These are phyloP conservation scores for Fremontodendron californicum DNA, from an alignment of 345 rosid species.

Conservation along the genomic window DNA sequence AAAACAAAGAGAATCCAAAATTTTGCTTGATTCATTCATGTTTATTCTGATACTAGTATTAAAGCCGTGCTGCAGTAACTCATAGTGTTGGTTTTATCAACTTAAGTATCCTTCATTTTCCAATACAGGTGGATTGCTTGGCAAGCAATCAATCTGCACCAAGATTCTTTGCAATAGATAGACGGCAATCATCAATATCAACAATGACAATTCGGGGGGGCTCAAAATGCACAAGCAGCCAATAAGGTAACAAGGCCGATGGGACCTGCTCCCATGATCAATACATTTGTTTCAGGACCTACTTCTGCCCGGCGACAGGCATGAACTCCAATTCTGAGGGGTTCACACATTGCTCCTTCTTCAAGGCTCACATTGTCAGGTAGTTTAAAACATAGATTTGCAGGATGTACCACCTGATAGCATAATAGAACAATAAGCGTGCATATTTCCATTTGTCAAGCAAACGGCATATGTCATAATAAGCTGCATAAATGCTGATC, in stretches of 20 bases:
- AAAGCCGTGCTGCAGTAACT: background rate
- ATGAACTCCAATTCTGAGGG: constrained; percentile 61
- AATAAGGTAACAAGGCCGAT: constrained; percentile 56
- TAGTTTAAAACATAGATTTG: constrained; percentile 50
- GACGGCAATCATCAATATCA: constrained; percentile 46
- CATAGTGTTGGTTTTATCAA: background rate
- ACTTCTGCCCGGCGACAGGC: constrained; percentile 55
- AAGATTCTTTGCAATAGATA: constrained; percentile 44
- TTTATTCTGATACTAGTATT: background rate
- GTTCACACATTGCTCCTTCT: constrained; percentile 79
- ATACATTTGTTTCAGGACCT: constrained; percentile 45
- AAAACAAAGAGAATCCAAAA: background rate
- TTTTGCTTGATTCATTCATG: background rate
- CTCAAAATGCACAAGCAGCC: constrained; percentile 62
- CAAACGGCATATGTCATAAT: background rate
- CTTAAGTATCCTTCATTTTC: background rate
- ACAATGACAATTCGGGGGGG: constrained; percentile 48
- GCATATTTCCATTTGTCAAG: background rate
- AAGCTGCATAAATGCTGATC: background rate
- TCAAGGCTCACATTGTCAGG: constrained; percentile 64
- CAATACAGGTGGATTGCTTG: background rate
- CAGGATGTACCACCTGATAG: constrained; percentile 59
- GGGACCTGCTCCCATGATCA: constrained; percentile 63
- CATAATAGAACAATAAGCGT: background rate
- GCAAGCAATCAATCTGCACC: constrained; percentile 31